Percentiles rank a stretch among this genome's conserved stretches.
Evolutionary conservation across 1,284 basidiomycete species (phyloP).

Genomic region (Ustilago xerochloae): DNA sequence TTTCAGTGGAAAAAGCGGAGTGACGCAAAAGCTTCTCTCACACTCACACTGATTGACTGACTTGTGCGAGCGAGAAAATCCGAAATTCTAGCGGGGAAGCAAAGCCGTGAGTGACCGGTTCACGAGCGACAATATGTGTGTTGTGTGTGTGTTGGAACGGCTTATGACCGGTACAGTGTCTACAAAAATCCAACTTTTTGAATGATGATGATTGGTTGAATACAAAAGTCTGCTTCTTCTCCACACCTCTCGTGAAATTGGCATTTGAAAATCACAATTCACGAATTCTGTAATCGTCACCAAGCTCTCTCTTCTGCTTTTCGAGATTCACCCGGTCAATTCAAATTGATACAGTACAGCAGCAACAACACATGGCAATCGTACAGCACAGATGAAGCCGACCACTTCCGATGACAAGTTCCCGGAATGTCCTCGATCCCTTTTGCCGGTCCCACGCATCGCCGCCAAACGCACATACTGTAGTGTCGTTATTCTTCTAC

Average conservation of each 20-base stretch:
- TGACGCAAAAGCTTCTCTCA: background rate
- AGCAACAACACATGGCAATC: background rate
- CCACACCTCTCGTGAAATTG: background rate
- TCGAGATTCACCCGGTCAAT: slow-evolving; percentile 5
- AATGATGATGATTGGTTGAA: slow-evolving; percentile 16
- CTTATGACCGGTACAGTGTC: no score
- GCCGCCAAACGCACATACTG: no score
- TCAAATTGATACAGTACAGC: background rate
- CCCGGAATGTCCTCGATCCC: slow-evolving; percentile 7
- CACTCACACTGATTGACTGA: no score
- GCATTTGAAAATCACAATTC: slow-evolving; percentile 2
- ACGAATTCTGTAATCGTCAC: background rate
- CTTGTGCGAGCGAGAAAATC: no score
- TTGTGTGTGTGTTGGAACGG: no score
- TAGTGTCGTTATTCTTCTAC: no score
- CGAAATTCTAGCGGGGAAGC: slow-evolving; percentile 11
- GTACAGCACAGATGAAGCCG: slow-evolving; percentile 12
- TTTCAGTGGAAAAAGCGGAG: background rate
- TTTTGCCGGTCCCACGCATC: slow-evolving; percentile 6
- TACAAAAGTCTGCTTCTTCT: background rate
- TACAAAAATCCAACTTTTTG: no score
- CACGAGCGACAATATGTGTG: no score
- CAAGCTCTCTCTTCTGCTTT: background rate
- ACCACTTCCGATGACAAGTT: slow-evolving; percentile 35
- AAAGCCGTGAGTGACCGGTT: slow-evolving; percentile 4